Percentiles rank a stretch among this genome's conserved stretches.
These are phyloP conservation scores for Solanum gandarillasii DNA, from an alignment of 257 asterid genomes.

Conservation along the genomic window DNA sequence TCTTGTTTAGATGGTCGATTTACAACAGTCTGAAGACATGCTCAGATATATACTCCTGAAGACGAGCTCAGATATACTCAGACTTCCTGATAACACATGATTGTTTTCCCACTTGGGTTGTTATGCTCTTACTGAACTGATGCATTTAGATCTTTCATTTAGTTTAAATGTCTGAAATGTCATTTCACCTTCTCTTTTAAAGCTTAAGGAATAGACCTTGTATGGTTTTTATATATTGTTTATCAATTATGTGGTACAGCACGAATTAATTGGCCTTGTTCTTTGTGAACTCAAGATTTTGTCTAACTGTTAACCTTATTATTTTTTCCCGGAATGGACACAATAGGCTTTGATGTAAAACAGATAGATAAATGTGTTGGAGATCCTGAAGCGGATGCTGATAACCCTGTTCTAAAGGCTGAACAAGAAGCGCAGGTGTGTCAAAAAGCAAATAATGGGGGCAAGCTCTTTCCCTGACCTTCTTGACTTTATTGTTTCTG, in stretches of 20 bases:
- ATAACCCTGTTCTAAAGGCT: conserved; percentile 56
- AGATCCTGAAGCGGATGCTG: conserved; percentile 65
- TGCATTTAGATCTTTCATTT: not conserved
- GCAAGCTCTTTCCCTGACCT: not conserved
- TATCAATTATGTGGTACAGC: not conserved
- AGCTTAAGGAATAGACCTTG: not conserved
- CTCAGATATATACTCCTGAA: not conserved
- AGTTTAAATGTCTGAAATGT: not conserved
- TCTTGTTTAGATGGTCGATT: not conserved
- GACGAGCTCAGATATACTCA: not conserved
- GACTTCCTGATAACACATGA: not conserved
- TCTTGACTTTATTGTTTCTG: not conserved
- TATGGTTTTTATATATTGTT: not conserved
- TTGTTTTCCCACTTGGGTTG: not conserved
- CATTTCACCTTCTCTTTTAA: not conserved
- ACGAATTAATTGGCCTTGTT: not conserved
- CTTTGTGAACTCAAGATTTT: not conserved
- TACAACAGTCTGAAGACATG: not conserved
- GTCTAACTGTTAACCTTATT: not conserved
- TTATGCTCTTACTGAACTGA: not conserved
- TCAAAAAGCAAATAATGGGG: not conserved
- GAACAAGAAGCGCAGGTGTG: conserved; percentile 50
- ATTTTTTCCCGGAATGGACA: not conserved
- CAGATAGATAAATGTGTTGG: conserved; percentile 77
- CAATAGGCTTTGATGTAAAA: conserved; percentile 53